Percentiles rank a stretch among this genome's conserved stretches.
These are phyloP conservation scores for Microcera coccophila DNA, from an alignment of 2,329 filamentous ascomycete species.

Conservation along the genomic window DNA sequence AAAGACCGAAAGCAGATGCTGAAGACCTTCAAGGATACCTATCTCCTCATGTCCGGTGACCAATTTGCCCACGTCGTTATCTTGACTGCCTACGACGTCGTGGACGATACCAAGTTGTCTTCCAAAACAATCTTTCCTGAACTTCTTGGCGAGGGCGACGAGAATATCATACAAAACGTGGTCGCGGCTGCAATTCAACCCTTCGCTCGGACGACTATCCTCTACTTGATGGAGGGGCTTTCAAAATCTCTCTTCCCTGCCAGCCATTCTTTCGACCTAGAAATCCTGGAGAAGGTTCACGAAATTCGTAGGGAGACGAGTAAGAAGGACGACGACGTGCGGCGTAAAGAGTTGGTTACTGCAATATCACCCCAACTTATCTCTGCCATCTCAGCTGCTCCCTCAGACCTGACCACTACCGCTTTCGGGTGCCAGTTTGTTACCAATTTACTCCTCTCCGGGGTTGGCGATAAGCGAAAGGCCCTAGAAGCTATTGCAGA, in stretches of 20 bases:
- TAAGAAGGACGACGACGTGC: slow-evolving; percentile 80
- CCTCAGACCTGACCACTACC: slow-evolving; percentile 65
- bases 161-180: slow-evolving; percentile 60
- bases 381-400: slow-evolving; percentile 64
- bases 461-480: slow-evolving; percentile 68
- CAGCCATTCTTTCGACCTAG: slow-evolving; percentile 61
- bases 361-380: slow-evolving; percentile 72
- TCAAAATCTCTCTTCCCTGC: slow-evolving; percentile 58
- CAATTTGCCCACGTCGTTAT: slow-evolving; percentile 74
- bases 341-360: slow-evolving; percentile 72
- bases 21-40: slow-evolving; percentile 84
- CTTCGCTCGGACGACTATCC: slow-evolving; percentile 62
- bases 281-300: slow-evolving; percentile 72
- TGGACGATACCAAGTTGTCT: slow-evolving; percentile 89
- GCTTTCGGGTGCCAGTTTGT: slow-evolving; percentile 86
- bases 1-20: slow-evolving; percentile 91
- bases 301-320: slow-evolving; percentile 77
- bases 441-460: slow-evolving; percentile 73
- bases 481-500: slow-evolving; percentile 69
- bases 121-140: slow-evolving; percentile 85
- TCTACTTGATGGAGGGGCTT: slow-evolving; percentile 76
- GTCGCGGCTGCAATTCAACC: slow-evolving; percentile 62
- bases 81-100: slow-evolving; percentile 80
- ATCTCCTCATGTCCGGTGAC: slow-evolving; percentile 81
- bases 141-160: slow-evolving; percentile 68